Evolutionary conservation across 148 eudicot species (phyloP), one percentile per base, ranked within the genome.

Genomic region (Linanthus parryae): DNA sequence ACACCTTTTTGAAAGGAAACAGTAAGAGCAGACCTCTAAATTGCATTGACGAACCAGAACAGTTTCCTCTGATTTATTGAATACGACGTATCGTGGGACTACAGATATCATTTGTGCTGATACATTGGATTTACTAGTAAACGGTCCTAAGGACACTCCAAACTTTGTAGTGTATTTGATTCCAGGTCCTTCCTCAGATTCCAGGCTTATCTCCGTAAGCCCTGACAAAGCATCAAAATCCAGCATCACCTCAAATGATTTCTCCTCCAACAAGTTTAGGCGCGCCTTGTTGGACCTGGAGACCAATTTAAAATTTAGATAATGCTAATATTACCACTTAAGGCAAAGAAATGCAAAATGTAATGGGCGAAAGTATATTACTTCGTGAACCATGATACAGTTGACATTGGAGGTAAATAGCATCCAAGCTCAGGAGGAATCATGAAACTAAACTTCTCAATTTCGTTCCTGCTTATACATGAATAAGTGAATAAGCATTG

Each of bases 211-310:
- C 75, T 84, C 99, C 34, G 96, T 72, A 59, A 78, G 79, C 66
- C 99, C 96, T 18, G 95, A 84, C 58, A 94, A 54, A 43, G 83
- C 82, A 80, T 94, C 96, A 77, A 94, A 82, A 80, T 94, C 95
- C 66, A 94, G 58, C 17, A 67, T 48, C 54, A 80, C 64, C 43
- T 67, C 79, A 28, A 76, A 56, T 52, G 78, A 76, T 62, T 68
- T 73, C 65, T 76, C 85, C 54, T 80, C 91, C 70, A 82, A 45
- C 65, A 88, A 61, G 52, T 65, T 66, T 43, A 94, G 58, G 35
- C 59, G 59, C 74, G 88, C 63, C 70, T 78, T 82, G 66, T 67
- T 81, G 65, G 72, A 72, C 71, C 99, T 94, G 72, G 44, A 56
- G 62, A 54, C 33, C 69, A 40, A 52, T 24, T 34, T 17, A 29